Evolutionary conservation across 1,284 basidiomycete species (phyloP).

Genomic region (Pisolithus thermaeus): DNA sequence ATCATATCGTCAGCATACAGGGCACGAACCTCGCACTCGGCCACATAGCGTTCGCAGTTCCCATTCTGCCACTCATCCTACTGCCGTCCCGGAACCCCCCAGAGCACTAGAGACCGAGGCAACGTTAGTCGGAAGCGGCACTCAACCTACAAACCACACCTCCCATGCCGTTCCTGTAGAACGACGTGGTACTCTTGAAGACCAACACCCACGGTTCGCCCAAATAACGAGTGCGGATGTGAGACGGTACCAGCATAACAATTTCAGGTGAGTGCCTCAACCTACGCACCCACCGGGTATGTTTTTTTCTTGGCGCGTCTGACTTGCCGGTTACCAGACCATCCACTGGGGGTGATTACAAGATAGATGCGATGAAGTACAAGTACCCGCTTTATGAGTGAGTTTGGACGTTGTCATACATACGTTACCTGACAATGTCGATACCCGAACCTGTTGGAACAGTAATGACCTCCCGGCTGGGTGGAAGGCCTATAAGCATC

Average conservation of each 20-base stretch:
- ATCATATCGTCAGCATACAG: conserved; percentile 21
- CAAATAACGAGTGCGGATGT: not conserved
- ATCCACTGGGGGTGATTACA: not conserved
- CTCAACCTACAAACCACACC: not conserved
- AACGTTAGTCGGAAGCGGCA: not conserved
- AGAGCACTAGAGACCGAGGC: not conserved
- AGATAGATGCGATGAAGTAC: conserved; percentile 15
- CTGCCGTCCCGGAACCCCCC: not conserved
- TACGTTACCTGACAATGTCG: not conserved
- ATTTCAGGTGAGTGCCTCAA: not conserved
- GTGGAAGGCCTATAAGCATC: conserved; percentile 22
- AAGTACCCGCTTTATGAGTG: conserved; percentile 16
- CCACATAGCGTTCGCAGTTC: not conserved
- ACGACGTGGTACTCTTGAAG: not conserved
- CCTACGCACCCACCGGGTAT: not conserved
- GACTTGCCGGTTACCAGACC: conserved; percentile 9
- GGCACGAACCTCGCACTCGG: conserved; percentile 9
- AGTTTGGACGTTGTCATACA: conserved; percentile 4
- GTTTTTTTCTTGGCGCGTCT: not conserved
- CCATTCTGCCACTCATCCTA: not conserved
- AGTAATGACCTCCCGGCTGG: conserved; percentile 15
- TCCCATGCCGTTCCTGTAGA: not conserved
- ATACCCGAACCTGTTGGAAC: not conserved
- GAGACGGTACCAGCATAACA: not conserved
- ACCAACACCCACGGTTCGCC: not conserved